Base-by-base conservation (phyloP, 371 early-diverging fungal species). In the Saksenaea oblongispora region DNA sequence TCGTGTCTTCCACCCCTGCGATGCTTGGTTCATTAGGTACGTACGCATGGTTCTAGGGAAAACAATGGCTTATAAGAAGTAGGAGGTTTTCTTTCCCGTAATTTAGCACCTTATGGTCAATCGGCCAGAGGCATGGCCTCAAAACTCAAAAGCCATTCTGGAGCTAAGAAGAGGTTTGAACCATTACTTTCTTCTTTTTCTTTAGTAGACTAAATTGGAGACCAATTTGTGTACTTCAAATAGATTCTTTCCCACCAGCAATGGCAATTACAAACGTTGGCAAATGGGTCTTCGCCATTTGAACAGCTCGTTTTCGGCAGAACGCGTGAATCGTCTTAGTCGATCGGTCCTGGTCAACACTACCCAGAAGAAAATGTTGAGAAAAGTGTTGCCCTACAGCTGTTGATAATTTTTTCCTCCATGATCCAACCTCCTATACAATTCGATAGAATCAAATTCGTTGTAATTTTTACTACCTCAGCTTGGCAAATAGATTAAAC, bases 91-190 rank as follows among this genome's bases (percentile, higher is more conserved):
- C 5, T 3, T 41, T n/a, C 42, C 14, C 14, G n/a, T 5, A 17
- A 14, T 41, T 41, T 71, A 41, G 51, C 64, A 26, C 76, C 73
- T 31, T 57, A 66, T 39, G 80, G 73, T 11, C 80, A 74, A 62
- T 67, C 71, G 9, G 65, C 72, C 1, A 68, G 75, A 61, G 66
- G 65, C 58, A 81, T 81, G 81, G 71, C 78, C 7, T 39, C 66
- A 34, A 82, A 82, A 54, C 65, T 82, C n/a, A 82, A 82, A 41
- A 70, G 78, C 34, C 82, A 82, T 35, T 82, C 82, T 17, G 79
- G 82, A 31, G 82, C 82, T 27, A 79, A 79, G 60, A 82, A 82
- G 64, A 71, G 82, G 79, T 75, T 69, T 27, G 8, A 47, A 11
- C 18, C 8, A 8, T 5, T 39, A 5, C 42, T 47, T 44, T 60